Conservation (phyloP, 2,329 filamentous ascomycete species). For the Penicillium sumatraense region DNA sequence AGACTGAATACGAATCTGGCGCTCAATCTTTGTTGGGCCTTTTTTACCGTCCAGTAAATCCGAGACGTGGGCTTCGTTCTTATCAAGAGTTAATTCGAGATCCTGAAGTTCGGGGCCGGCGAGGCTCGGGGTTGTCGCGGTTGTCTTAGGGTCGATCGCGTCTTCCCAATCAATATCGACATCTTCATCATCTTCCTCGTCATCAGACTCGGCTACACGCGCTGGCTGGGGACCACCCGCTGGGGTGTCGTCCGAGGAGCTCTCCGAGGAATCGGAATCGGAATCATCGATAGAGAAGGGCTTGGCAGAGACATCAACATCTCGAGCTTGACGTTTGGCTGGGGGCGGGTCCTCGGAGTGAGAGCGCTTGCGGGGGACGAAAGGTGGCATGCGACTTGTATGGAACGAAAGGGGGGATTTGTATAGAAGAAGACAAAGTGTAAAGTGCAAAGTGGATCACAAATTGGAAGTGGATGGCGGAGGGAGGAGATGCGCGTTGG, state of each 20-base stretch:
- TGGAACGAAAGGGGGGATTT: not conserved
- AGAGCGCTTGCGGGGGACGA: constrained; percentile 49
- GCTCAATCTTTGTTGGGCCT: constrained; percentile 82
- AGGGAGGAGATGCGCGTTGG: constrained; percentile 10
- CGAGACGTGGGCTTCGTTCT: constrained; percentile 59
- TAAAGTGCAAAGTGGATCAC: not conserved
- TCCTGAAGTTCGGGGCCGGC: constrained; percentile 64
- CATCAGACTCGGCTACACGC: constrained; percentile 9
- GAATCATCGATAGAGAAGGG: constrained; percentile 26
- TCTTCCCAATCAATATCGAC: constrained; percentile 65
- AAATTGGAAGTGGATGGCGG: constrained; percentile 14
- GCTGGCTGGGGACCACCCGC: constrained; percentile 12
- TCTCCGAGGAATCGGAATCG: constrained; percentile 37
- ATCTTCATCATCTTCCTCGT: constrained; percentile 58
- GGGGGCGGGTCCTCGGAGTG: constrained; percentile 40
- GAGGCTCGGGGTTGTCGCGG: constrained; percentile 37
- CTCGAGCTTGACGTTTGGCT: constrained; percentile 38
- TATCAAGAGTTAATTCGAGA: constrained; percentile 71
- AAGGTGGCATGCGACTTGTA: constrained; percentile 49
- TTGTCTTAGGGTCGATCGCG: constrained; percentile 49
- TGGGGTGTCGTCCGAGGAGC: constrained; percentile 43
- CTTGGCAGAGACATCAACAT: constrained; percentile 31
- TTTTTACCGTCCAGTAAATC: constrained; percentile 73
- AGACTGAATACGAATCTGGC: constrained; percentile 74
- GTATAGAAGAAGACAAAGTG: no score